These are phyloP conservation scores for Trichocladium antarcticum DNA, from an alignment of 495 filamentous ascomycete genomes.

Conservation along the genomic window DNA sequence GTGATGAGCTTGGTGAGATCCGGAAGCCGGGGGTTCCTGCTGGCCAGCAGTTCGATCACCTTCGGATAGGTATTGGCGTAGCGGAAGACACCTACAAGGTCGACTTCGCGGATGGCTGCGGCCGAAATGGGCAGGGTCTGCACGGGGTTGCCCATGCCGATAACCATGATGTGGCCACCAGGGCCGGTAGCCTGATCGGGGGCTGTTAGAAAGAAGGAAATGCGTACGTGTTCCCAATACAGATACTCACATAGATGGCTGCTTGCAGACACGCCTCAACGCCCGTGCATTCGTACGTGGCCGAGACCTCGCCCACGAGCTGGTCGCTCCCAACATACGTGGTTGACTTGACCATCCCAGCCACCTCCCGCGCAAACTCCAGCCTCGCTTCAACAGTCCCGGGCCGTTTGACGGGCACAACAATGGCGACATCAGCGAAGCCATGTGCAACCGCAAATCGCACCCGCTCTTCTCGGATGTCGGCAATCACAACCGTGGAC, in stretches of 20 bases:
- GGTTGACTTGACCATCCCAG: slow-evolving; percentile 39
- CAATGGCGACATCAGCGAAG: slow-evolving; percentile 51
- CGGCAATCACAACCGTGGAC: slow-evolving; percentile 54
- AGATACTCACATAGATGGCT: slow-evolving; percentile 59
- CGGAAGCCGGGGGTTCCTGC: slow-evolving; percentile 42
- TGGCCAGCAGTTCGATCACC: slow-evolving; percentile 61
- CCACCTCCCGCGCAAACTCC: slow-evolving; percentile 49
- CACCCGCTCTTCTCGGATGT: slow-evolving; percentile 63
- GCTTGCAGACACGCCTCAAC: slow-evolving; percentile 77
- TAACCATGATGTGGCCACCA: slow-evolving; percentile 71
- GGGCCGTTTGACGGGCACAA: slow-evolving; percentile 50
- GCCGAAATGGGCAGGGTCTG: slow-evolving; percentile 79
- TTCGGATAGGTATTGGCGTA: slow-evolving; percentile 77
- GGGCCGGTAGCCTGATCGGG: slow-evolving; percentile 47
- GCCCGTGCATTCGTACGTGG: slow-evolving; percentile 90
- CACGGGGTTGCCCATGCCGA: slow-evolving; percentile 89
- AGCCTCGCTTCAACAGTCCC: slow-evolving; percentile 48
- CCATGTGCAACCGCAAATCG: slow-evolving; percentile 59
- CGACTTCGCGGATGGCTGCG: slow-evolving; percentile 81
- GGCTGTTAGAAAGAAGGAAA: background rate
- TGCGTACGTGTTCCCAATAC: background rate
- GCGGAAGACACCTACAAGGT: slow-evolving; percentile 82
- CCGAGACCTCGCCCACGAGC: slow-evolving; percentile 50
- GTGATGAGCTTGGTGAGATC: slow-evolving; percentile 59
- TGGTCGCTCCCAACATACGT: slow-evolving; percentile 18